Evolutionary conservation across 805 yeast species (phyloP), one percentile per base, ranked within the genome.

Genomic region (Candida peoriensis): DNA sequence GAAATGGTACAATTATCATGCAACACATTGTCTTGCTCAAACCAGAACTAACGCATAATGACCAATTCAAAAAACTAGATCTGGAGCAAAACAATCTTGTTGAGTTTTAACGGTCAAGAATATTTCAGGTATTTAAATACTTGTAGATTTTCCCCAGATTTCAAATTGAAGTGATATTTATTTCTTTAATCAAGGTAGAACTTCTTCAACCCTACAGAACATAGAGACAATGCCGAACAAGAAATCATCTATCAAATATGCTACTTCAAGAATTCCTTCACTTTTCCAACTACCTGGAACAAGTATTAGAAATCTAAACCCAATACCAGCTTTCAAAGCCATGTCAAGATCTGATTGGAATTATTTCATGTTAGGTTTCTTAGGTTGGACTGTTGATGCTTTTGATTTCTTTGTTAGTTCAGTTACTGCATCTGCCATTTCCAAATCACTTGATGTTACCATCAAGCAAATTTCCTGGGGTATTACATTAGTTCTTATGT

Each of bases 371-470:
- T 64, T 77, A 49, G 86, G 83, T 2, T 73, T 76, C 46, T 53
- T 61, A 22, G 82, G 78, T 22, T 81, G 89, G 88, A 67, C 81
- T 3, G 67, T 79, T 70, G 89, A 80, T 47, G 79, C 86, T 3
- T 71, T 81, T 55, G 88, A 81, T 48, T 81, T 77, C 58, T 81
- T 81, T 51, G 61, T 74, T 20, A 79, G 77, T 8, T 70, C 81
- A 10, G 64, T 78, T 31, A 70, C 76, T 35, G 78, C 72, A 4
- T 38, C 69, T 2, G 55, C 62, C 3, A 64, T 81, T 33, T 80
- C 85, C 20, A 47, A 54, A 25, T 50, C 70, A 3, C 68, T 81
- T 33, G 63, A 61, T 28, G 61, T 57, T 8, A 35, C 64, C 1
- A 66, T 72, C 18, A 61, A 65, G 17, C 72, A 70, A 31, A 66